Evolutionary conservation across 2,329 filamentous ascomycete genomes (phyloP).

Genomic region (Fusarium kyushuense): DNA sequence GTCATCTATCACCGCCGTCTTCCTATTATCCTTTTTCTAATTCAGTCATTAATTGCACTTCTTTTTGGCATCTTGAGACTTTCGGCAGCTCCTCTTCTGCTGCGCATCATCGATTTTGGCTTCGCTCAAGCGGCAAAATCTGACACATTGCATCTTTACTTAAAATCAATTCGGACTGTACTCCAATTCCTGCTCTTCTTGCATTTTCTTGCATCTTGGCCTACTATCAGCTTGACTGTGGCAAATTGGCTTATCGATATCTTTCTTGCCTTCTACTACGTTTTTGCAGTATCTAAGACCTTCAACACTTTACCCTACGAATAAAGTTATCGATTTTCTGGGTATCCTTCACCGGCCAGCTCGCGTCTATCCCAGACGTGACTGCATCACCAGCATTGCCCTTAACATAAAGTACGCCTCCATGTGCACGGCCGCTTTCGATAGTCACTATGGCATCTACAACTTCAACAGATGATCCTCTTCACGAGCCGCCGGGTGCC

Average conservation of each 20-base stretch:
- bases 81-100: constrained; percentile 19
- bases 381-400: constrained; percentile 1
- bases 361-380: constrained; percentile 13
- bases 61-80: constrained; percentile 8
- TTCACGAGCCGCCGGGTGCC: constrained; percentile 36
- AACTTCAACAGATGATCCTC: constrained; percentile 26
- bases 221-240: constrained; percentile 8
- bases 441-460: constrained; percentile 30
- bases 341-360: not conserved
- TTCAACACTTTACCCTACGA: not conserved
- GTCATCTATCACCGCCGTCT: not conserved
- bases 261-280: not conserved
- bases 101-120: constrained; percentile 23
- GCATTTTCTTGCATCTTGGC: constrained; percentile 1
- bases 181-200: not conserved
- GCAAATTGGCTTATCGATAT: constrained; percentile 16
- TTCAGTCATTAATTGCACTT: not conserved
- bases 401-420: constrained; percentile 1
- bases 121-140: constrained; percentile 28
- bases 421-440: constrained; percentile 21
- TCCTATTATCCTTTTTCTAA: not conserved
- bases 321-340: not conserved
- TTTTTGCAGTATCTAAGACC: not conserved
- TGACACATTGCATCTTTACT: constrained; percentile 22
- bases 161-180: constrained; percentile 5